A percentile compares a stretch with the other conserved stretches of the same genome.
These are phyloP conservation scores for Phytophthora crassamura DNA, from an alignment of 352 stramenopile species.

Conservation along the genomic window DNA sequence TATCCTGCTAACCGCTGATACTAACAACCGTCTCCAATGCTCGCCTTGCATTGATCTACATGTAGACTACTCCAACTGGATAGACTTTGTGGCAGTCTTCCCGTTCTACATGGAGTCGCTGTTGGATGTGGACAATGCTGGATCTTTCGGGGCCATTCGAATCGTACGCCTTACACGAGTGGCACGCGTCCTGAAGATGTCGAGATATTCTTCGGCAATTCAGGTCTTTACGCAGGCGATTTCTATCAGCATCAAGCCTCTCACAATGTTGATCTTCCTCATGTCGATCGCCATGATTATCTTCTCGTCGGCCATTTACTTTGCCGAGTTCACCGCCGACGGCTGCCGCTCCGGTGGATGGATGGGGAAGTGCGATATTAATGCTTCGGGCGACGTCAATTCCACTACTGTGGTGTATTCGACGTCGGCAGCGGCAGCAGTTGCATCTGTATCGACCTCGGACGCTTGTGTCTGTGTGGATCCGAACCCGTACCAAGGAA, in stretches of 20 bases:
- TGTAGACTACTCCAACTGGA: conserved; percentile 77
- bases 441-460: conserved; percentile 23
- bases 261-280: conserved; percentile 90
- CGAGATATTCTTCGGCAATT: conserved; percentile 86
- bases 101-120: conserved; percentile 86
- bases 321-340: conserved; percentile 74
- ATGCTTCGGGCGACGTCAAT: conserved; percentile 17
- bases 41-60: background rate
- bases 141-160: conserved; percentile 75
- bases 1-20: background rate
- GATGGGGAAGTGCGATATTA: conserved; percentile 53
- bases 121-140: conserved; percentile 68
- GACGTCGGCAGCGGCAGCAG: conserved; percentile 32
- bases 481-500: conserved; percentile 84
- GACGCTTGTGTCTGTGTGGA: conserved; percentile 65
- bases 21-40: background rate
- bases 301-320: conserved; percentile 88
- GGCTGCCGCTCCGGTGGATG: conserved; percentile 66
- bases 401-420: conserved; percentile 25
- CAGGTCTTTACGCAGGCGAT: conserved; percentile 85
- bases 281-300: conserved; percentile 88
- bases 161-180: conserved; percentile 88
- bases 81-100: conserved; percentile 86
- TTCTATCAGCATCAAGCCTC: conserved; percentile 71
- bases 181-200: conserved; percentile 88